phyloP scores from a whole-genome alignment of 2,329 filamentous ascomycete genomes.

The Aureobasidium sp. region DNA sequence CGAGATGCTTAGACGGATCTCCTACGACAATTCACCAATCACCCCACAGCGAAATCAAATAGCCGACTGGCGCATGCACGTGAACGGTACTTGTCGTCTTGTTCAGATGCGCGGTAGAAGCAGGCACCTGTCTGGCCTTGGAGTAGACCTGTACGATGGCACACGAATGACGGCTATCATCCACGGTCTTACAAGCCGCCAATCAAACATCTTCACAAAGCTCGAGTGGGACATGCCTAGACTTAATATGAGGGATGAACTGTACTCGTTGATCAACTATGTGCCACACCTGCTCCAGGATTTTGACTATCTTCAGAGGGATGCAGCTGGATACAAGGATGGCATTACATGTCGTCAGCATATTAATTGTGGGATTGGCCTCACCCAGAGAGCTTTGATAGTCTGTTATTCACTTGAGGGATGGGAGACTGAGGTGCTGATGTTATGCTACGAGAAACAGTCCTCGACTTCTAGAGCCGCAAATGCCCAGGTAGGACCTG shows the following conservation, averaged over 20 bases:
- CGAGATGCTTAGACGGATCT: background rate
- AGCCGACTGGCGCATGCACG: background rate
- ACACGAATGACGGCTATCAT: background rate
- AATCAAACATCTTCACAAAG: background rate
- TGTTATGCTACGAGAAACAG: background rate
- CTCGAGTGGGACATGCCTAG: background rate
- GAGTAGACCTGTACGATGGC: background rate
- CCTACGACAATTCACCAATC: background rate
- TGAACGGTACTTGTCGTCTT: conserved; percentile 3
- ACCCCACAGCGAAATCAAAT: background rate
- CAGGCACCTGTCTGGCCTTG: background rate
- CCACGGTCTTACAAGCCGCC: background rate
- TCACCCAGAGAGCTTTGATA: background rate
- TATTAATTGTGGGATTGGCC: background rate
- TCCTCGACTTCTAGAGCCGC: background rate
- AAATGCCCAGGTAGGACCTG: background rate
- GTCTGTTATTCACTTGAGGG: background rate
- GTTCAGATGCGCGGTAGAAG: background rate
- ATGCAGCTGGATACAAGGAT: too few relatives aligned
- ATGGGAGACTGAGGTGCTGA: background rate
- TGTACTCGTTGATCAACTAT: background rate
- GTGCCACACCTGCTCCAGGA: background rate
- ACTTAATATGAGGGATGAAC: background rate
- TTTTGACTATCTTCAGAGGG: background rate
- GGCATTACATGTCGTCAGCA: background rate